Evolutionary conservation across 1,284 basidiomycete genomes (phyloP), one percentile per base, ranked within the genome.

Genomic region (Tylopilus sp.): DNA sequence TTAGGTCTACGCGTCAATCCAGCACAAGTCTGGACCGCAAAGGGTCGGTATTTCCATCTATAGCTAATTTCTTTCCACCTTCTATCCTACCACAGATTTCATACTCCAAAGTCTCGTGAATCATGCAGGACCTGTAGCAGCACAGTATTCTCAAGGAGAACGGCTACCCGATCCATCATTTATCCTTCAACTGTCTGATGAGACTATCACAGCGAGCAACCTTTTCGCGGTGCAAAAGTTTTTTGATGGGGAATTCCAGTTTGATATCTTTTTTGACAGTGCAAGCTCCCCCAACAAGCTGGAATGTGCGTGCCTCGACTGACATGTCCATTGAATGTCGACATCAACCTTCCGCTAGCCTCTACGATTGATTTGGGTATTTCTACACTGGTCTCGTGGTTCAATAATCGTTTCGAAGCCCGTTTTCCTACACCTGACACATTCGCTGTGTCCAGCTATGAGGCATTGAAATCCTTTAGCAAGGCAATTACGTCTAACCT

Each of bases 401-500:
- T 86, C 59, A 73, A 80, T 41, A 61, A 74, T 41, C 85, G 82
- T 13, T 97, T 97, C 67, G 75, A 79, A 39, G 55, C 70, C 0
- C 73, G 76, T 1, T 89, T 97, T 61, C 86, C 87, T 6, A 74
- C 85, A 34, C 78, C 84, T 6, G 59, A 71, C 3, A 77, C 80
- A 49, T 81, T 76, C 57, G 66, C 72, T 46, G 72, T 73, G 2
- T 68, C 75, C 7, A 71, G 77, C 46, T 67, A 69, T 41, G 70
- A 77, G 48, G 68, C 73, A n/a, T 66, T 89, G 16, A 71, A 83
- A 49, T 73, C 71, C 0, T 95, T 95, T 64, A 95, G 93, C 1
- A 87, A 89, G 60, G 86, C 86, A 13, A 80, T 96, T 52, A 94
- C 92, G 0, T 87, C 94, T 0, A 96, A 92, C 64, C 77, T 97